Conservation (phyloP, 371 early-diverging fungal genomes). For the Mortierella sp. region DNA sequence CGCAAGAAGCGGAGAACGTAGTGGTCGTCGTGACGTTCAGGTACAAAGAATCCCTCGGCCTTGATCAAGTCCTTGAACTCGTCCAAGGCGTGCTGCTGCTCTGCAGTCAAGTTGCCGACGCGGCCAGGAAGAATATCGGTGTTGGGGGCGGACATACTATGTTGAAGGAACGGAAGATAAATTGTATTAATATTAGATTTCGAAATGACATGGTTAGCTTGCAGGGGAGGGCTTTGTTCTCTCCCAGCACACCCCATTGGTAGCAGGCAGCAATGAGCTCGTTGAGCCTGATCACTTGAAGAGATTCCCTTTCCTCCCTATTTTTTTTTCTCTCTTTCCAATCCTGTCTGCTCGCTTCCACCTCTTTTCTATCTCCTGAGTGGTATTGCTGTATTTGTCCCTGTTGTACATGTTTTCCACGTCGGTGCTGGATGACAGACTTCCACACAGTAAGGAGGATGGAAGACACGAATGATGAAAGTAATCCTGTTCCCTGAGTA, state of each 20-base stretch:
- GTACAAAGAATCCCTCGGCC: slow-evolving; percentile 62
- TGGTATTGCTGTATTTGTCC: not conserved
- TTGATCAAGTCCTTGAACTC: slow-evolving; percentile 66
- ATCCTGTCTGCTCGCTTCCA: not conserved
- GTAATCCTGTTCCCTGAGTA: not conserved
- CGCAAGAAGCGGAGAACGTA: slow-evolving; percentile 78
- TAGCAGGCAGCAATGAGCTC: not conserved
- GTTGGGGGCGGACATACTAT: slow-evolving; percentile 23
- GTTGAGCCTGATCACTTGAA: not conserved
- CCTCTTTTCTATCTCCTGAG: not conserved
- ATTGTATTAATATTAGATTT: slow-evolving; percentile 1
- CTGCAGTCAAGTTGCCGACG: slow-evolving; percentile 67
- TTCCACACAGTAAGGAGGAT: not conserved
- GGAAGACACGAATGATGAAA: not conserved
- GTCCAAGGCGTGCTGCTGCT: slow-evolving; percentile 66
- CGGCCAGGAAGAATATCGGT: slow-evolving; percentile 62
- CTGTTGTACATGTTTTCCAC: not conserved
- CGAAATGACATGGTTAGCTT: not conserved
- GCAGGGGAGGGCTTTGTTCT: not conserved
- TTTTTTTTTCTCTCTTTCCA: not conserved
- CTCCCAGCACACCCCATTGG: not conserved
- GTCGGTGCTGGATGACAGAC: not conserved
- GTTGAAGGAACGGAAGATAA: not conserved
- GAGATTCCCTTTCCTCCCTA: not conserved
- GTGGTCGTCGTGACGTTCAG: slow-evolving; percentile 75